Evolutionary conservation across 1,284 basidiomycete species (phyloP).

Genomic region (Phylloporus gajari): DNA sequence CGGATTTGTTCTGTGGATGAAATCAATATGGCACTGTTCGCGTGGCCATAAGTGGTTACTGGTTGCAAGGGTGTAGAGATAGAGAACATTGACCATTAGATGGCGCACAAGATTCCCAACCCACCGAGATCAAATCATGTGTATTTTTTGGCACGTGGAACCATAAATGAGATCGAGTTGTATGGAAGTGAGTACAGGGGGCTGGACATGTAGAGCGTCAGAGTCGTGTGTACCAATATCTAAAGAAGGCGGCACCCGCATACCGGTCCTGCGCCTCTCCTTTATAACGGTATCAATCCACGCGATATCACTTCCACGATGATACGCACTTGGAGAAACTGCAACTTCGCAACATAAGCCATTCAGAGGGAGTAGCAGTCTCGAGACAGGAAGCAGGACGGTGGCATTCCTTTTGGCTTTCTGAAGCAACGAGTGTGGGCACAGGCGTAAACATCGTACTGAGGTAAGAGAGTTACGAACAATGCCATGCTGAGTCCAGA

Average conservation of each 20-base stretch:
- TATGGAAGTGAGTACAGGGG: too few relatives aligned
- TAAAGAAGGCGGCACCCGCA: conserved; percentile 23
- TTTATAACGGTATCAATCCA: conserved; percentile 20
- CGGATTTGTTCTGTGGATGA: conserved; percentile 53
- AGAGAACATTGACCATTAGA: conserved; percentile 75
- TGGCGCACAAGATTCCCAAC: conserved; percentile 74
- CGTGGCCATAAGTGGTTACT: too few relatives aligned
- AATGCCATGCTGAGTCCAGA: conserved; percentile 20
- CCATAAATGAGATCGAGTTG: conserved; percentile 77
- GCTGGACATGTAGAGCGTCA: conserved; percentile 34
- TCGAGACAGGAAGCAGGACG: conserved; percentile 44
- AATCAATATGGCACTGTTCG: too few relatives aligned
- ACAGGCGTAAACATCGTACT: background rate
- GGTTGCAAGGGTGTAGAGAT: conserved; percentile 62
- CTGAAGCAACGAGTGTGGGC: background rate
- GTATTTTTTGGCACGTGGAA: conserved; percentile 46
- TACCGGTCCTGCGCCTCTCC: conserved; percentile 50
- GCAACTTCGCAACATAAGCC: conserved; percentile 59
- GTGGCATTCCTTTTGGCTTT: conserved; percentile 21
- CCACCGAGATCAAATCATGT: conserved; percentile 59
- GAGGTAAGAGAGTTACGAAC: conserved; percentile 22
- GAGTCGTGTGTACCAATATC: conserved; percentile 5
- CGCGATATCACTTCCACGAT: background rate
- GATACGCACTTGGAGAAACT: conserved; percentile 53
- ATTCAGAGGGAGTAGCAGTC: conserved; percentile 30